Conservation (phyloP, 768 basidiomycete genomes). For the Pleurotus tuoliensis region DNA sequence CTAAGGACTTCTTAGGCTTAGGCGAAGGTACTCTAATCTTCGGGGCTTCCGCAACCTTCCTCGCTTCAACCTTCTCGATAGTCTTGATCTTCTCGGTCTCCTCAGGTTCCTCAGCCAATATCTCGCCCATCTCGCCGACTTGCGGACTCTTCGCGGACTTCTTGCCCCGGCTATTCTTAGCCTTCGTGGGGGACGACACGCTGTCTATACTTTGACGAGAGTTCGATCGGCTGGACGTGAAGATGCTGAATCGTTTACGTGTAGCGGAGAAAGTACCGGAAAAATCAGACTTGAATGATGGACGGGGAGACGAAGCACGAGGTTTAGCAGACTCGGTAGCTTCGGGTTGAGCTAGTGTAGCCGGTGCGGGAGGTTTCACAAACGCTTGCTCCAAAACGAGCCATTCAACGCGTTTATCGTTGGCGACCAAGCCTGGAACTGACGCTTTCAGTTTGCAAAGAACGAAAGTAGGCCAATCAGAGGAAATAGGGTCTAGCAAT, state of each 20-base stretch:
- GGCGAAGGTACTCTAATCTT: slow-evolving; percentile 22
- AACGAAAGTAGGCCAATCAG: slow-evolving; percentile 65
- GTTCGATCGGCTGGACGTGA: slow-evolving; percentile 33
- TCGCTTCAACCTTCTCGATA: slow-evolving; percentile 12
- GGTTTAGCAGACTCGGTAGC: slow-evolving; percentile 16
- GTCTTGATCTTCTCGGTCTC: slow-evolving; percentile 16
- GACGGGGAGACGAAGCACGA: slow-evolving; percentile 37
- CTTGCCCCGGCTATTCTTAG: slow-evolving; percentile 31
- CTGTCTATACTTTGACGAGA: slow-evolving; percentile 14
- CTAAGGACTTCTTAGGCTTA: slow-evolving; percentile 25
- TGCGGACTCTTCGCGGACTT: slow-evolving; percentile 27
- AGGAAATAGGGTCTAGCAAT: slow-evolving; percentile 61
- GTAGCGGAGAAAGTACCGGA: slow-evolving; percentile 45
- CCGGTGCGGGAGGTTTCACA: slow-evolving; percentile 30
- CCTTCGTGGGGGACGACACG: slow-evolving; percentile 23
- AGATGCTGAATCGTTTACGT: slow-evolving; percentile 65
- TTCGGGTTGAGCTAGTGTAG: slow-evolving; percentile 14
- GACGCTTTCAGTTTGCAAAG: slow-evolving; percentile 61
- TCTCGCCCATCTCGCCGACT: slow-evolving; percentile 71
- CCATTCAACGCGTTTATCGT: slow-evolving; percentile 49
- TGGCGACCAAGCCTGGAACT: slow-evolving; percentile 16
- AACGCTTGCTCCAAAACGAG: slow-evolving; percentile 67
- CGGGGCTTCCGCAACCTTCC: slow-evolving; percentile 14
- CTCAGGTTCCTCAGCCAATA: slow-evolving; percentile 51
- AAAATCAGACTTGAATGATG: slow-evolving; percentile 40